These are phyloP conservation scores for Intubia oerlemansii DNA, from an alignment of 2,329 filamentous ascomycete genomes.

Conservation along the genomic window DNA sequence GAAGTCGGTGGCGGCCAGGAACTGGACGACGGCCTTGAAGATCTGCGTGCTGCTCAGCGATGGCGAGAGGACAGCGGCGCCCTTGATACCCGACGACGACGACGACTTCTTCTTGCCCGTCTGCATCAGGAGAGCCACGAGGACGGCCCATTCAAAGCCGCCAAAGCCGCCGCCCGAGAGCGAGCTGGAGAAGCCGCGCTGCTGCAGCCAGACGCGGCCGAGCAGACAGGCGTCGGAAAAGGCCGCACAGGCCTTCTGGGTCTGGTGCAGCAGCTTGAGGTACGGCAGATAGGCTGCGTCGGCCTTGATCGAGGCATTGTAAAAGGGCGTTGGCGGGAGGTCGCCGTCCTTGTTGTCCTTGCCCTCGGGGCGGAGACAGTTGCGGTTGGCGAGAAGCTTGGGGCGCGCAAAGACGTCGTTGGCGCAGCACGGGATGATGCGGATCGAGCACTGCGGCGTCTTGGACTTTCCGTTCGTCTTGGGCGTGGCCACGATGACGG, in stretches of 20 bases:
- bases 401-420: slow-evolving; percentile 45
- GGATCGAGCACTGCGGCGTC: slow-evolving; percentile 28
- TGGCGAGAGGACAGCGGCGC: slow-evolving; percentile 36
- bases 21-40: slow-evolving; percentile 87
- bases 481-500: slow-evolving; percentile 28
- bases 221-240: slow-evolving; percentile 74
- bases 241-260: slow-evolving; percentile 44
- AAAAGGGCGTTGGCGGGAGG: slow-evolving; percentile 48
- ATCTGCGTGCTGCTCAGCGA: slow-evolving; percentile 81
- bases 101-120: slow-evolving; percentile 30
- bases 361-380: slow-evolving; percentile 40
- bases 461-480: slow-evolving; percentile 9
- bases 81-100: slow-evolving; percentile 12
- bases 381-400: slow-evolving; percentile 50
- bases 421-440: slow-evolving; percentile 52
- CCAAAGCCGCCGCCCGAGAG: slow-evolving; percentile 71
- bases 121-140: slow-evolving; percentile 62
- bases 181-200: slow-evolving; percentile 56
- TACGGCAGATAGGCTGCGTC: slow-evolving; percentile 57
- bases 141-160: slow-evolving; percentile 72
- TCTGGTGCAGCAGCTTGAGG: slow-evolving; percentile 51
- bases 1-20: slow-evolving; percentile 55
- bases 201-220: slow-evolving; percentile 72
- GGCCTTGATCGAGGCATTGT: slow-evolving; percentile 68
- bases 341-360: slow-evolving; percentile 21